Conservation (phyloP, 805 yeast species). For the Candida ipomoeae region DNA sequence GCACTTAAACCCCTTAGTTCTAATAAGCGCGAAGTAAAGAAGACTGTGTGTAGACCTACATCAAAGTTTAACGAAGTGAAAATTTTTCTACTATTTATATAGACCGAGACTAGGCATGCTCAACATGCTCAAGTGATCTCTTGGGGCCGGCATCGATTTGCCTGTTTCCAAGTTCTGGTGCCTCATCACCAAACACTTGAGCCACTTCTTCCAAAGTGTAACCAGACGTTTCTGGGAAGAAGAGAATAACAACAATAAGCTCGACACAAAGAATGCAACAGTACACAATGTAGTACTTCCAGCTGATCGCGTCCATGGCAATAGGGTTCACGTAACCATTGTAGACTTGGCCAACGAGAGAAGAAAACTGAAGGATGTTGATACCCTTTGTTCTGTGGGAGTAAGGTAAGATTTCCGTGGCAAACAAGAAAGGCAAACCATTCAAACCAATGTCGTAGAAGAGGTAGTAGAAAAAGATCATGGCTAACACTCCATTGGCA, state of each 20-base stretch:
- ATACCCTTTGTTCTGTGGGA: conserved; percentile 41
- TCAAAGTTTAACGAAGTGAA: not conserved
- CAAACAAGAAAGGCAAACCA: conserved; percentile 44
- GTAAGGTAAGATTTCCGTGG: conserved; percentile 41
- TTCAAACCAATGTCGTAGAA: conserved; percentile 41
- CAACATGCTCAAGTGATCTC: conserved; percentile 10
- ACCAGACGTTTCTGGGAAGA: conserved; percentile 42
- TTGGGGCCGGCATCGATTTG: conserved; percentile 4
- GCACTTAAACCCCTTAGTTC: no score
- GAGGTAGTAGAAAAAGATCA: conserved; percentile 46
- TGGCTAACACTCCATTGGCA: conserved; percentile 46
- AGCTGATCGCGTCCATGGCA: conserved; percentile 39
- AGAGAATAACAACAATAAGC: conserved; percentile 27
- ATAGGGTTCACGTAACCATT: conserved; percentile 25
- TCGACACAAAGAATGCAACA: conserved; percentile 28
- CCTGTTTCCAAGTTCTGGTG: conserved; percentile 11
- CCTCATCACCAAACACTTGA: conserved; percentile 36
- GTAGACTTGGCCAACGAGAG: conserved; percentile 19
- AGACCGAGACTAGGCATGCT: conserved; percentile 2
- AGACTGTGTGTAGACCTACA: no score
- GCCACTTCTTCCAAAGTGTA: conserved; percentile 43
- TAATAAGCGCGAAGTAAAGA: no score
- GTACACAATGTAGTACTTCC: conserved; percentile 44
- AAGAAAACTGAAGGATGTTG: conserved; percentile 24
- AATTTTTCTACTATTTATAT: not conserved